Base-by-base conservation (phyloP, 768 basidiomycete species). In the Harrya chromipes region DNA sequence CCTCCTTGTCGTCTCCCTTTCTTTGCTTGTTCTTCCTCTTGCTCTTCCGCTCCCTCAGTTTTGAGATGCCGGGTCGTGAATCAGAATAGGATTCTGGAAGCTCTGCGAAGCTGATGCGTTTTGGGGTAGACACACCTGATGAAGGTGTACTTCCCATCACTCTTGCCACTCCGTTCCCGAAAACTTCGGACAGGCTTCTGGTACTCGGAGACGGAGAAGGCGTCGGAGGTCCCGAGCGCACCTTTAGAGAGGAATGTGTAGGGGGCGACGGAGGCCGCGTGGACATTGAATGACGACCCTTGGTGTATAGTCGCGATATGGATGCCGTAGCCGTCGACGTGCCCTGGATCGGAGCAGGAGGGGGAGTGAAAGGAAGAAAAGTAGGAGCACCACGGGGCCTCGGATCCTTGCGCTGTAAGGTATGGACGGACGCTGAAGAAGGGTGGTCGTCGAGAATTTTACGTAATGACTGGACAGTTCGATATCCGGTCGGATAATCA, bases 321-420 rank as follows among this genome's bases (percentile, higher is more conserved):
- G 83, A 85, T 1, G 88, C 89, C 2, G 89, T 91, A 1, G 89
- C 84, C 5, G 73, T 85, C 4, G 85, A 87, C 4, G 85, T 84
- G n/a, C 79, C 75, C 6, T 84, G 72, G 2, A 66, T 61, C 10
- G 81, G 79, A 10, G 74, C 72, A 2, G 85, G 83, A 3, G 79
- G 76, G 4, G 68, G 69, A 40, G 63, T 76, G 49, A 65, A 60
- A 24, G 47, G 80, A 70, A 31, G 74, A 72, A 61, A 61, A 35
- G 52, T 39, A 31, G 58, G 63, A 17, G 60, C 21, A 27, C 63
- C 62, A 29, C 19, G 33, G 16, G 42, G n/a, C 38, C 50, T 62
- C 14, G 31, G 16, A 34, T 46, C 31, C 38, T 56, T 62, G 11
- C 45, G 52, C n/a, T 29, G 43, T 20, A 57, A 7, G 16, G 56